Percentiles rank a stretch among this genome's conserved stretches.
Evolutionary conservation across 345 rosid species (phyloP).

Genomic region (Populus pruinosa): DNA sequence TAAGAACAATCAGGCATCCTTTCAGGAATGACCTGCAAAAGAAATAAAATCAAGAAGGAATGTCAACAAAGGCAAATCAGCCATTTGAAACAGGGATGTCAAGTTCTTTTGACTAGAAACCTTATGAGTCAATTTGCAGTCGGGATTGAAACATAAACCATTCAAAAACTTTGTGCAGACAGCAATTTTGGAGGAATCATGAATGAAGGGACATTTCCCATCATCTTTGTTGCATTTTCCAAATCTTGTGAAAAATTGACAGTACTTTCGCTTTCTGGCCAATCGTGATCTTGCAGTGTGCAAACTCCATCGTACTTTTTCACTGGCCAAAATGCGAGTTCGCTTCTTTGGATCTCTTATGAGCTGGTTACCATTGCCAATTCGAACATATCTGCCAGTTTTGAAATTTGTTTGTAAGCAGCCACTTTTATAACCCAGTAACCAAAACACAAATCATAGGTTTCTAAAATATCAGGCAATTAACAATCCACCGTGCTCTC

Average conservation of each 20-base stretch:
- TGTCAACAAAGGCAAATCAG: slow-evolving; percentile 12
- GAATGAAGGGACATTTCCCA: slow-evolving; percentile 90
- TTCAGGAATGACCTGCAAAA: slow-evolving; percentile 87
- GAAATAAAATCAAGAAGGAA: slow-evolving; percentile 17
- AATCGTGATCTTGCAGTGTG: slow-evolving; percentile 80
- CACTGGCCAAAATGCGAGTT: slow-evolving; percentile 84
- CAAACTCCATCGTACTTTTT: slow-evolving; percentile 95
- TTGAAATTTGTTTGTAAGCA: slow-evolving; percentile 4
- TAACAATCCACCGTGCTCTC: neutral
- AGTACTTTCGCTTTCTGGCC: slow-evolving; percentile 76
- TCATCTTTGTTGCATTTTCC: slow-evolving; percentile 94
- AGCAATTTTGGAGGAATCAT: slow-evolving; percentile 85
- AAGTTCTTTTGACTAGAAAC: slow-evolving; percentile 35
- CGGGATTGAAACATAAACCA: slow-evolving; percentile 64
- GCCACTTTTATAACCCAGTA: neutral
- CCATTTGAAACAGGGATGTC: slow-evolving; percentile 5
- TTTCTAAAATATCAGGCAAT: neutral
- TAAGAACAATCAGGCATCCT: slow-evolving; percentile 98
- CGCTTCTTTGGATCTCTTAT: slow-evolving; percentile 93
- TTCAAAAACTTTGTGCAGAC: slow-evolving; percentile 92
- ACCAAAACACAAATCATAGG: neutral
- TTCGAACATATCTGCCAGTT: slow-evolving; percentile 79
- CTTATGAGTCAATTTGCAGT: slow-evolving; percentile 96
- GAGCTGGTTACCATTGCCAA: slow-evolving; percentile 94
- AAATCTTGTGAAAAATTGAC: slow-evolving; percentile 95